Base-by-base conservation (phyloP, 495 filamentous ascomycete species). In the Apodospora peruviana region DNA sequence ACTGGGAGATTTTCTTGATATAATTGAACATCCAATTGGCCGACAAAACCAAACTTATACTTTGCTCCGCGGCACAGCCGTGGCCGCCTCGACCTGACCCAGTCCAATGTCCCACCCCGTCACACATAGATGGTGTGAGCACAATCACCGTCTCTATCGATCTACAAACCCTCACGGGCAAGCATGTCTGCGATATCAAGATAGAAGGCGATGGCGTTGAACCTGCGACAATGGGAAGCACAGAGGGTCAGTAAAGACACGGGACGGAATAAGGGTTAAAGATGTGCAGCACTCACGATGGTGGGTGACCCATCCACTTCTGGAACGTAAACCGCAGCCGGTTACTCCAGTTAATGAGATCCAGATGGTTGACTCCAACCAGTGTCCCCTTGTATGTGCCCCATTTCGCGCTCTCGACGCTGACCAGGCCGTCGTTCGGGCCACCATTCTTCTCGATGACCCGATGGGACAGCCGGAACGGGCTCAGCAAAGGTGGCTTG, bases 301-400 rank as follows among this genome's bases (percentile, higher is more conserved):
- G 73, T 60, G 79, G 80, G 42, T 81, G 80, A 4, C 89, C 87
- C 48, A 80, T 81, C 57, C 85, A 68, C 53, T 83, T 75, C 53
- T 79, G 81, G 16, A 85, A 59, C 32, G 82, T 74, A 81, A 82
- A 95, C 51, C 83, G 78, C 25, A 95, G 50, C 43, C 86, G 73
- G 58, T 95, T 96, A 43, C 82, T 91, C 93, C 91, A 98, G 68
- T 96, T 96, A 65, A 96, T 98, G 44, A 95, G 70, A 57, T 96
- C 90, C 4, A 96, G 68, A 67, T 98, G 93, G 64, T 83, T 94
- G 23, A 95, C 89, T 9, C 80, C 82, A 4, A 90, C 67, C n/a
- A 98, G 64, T 2, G 93, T 96, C 3, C 93, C 93, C 63, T 91
- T 87, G 62, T 96, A 96, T 1, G 76, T 77, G n/a, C 93, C 93